Conservation (phyloP, 2,329 filamentous ascomycete species). For the Stagonosporopsis cucurbitacearum region DNA sequence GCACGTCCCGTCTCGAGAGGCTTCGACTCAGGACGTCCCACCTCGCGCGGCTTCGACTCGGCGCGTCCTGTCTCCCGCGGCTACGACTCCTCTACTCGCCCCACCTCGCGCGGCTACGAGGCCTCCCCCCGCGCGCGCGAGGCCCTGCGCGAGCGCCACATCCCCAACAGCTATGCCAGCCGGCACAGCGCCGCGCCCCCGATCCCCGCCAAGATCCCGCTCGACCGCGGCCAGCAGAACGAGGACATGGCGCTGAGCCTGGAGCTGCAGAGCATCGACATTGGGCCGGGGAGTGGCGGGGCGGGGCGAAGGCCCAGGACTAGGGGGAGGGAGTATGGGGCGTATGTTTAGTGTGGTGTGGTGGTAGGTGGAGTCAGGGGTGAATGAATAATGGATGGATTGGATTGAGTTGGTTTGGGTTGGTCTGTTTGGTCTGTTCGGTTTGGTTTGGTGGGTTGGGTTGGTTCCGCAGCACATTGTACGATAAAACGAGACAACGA, state of each 20-base stretch:
- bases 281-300: slow-evolving; percentile 45
- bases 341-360: background rate
- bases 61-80: slow-evolving; percentile 41
- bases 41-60: slow-evolving; percentile 23
- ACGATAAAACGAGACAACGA: too few relatives aligned
- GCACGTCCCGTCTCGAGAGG: slow-evolving; percentile 7
- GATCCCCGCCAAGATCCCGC: slow-evolving; percentile 73
- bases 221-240: slow-evolving; percentile 45
- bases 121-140: slow-evolving; percentile 22
- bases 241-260: slow-evolving; percentile 68
- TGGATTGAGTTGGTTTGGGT: too few relatives aligned
- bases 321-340: slow-evolving; percentile 5
- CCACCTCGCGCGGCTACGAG: slow-evolving; percentile 38
- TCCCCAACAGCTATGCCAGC: slow-evolving; percentile 24
- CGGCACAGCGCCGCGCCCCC: slow-evolving; percentile 58
- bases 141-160: slow-evolving; percentile 46
- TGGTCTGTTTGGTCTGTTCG: too few relatives aligned
- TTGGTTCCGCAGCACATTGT: too few relatives aligned
- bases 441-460: too few relatives aligned
- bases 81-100: slow-evolving; percentile 31
- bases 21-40: slow-evolving; percentile 30
- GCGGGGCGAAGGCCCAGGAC: slow-evolving; percentile 29
- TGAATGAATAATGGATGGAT: too few relatives aligned
- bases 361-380: background rate
- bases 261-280: slow-evolving; percentile 67